phyloP scores from a whole-genome alignment of 805 yeast species.

The Metschnikowia santaceciliae region DNA sequence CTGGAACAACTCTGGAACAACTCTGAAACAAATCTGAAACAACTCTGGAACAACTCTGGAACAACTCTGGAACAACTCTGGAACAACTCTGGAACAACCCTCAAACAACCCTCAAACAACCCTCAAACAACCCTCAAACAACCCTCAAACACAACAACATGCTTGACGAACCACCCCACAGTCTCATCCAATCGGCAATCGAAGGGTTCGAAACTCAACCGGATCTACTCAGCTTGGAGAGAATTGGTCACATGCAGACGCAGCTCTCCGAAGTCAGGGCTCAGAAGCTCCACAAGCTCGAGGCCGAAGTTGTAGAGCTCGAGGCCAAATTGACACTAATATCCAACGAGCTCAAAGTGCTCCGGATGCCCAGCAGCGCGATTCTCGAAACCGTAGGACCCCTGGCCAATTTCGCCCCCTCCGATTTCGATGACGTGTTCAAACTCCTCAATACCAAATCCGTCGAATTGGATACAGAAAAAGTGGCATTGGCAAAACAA shows the following conservation, averaged over 20 bases:
- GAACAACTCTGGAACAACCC: too few relatives aligned
- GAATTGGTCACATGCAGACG: conserved; percentile 38
- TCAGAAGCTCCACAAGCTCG: conserved; percentile 19
- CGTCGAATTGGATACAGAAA: conserved; percentile 39
- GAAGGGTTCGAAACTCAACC: conserved; percentile 51
- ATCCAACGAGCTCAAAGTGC: conserved; percentile 17
- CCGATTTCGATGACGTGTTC: conserved; percentile 21
- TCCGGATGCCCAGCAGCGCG: conserved; percentile 22
- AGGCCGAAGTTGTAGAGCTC: conserved; percentile 12
- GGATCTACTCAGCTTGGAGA: conserved; percentile 44
- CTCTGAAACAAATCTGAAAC: too few relatives aligned
- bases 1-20: too few relatives aligned
- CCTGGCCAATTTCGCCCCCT: conserved; percentile 1
- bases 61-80: too few relatives aligned
- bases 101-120: too few relatives aligned
- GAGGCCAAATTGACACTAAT: conserved; percentile 4
- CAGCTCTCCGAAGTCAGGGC: conserved; percentile 27
- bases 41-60: too few relatives aligned
- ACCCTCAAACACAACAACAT: conserved; percentile 8
- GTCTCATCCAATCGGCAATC: conserved; percentile 37
- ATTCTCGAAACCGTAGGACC: conserved; percentile 19
- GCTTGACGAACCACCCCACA: conserved; percentile 32
- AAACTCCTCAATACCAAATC: conserved; percentile 25
- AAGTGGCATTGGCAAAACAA: conserved; percentile 49
- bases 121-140: too few relatives aligned